These are phyloP conservation scores for Boletus semigastroideus DNA, from an alignment of 1,284 basidiomycete genomes.

Conservation along the genomic window DNA sequence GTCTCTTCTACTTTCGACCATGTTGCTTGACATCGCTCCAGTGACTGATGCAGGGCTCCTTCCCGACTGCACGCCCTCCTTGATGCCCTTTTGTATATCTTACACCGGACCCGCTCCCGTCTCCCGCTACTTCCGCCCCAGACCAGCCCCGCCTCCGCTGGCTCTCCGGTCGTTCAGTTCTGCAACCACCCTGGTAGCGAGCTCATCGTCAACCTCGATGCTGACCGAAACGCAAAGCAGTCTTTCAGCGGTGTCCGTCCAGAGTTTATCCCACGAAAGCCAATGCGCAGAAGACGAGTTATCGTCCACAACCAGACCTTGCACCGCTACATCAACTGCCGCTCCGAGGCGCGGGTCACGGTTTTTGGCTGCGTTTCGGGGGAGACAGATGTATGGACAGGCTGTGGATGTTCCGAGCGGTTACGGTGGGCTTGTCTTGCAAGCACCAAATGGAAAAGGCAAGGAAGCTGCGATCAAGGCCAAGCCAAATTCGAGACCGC, in stretches of 20 bases:
- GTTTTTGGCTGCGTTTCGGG: slow-evolving; percentile 67
- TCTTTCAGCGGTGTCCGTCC: slow-evolving; percentile 3
- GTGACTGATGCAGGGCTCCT: slow-evolving; percentile 17
- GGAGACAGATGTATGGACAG: slow-evolving; percentile 67
- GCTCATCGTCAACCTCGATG: slow-evolving; percentile 11
- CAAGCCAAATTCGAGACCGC: slow-evolving; percentile 11
- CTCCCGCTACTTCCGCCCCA: slow-evolving; percentile 66
- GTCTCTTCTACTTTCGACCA: slow-evolving; percentile 1
- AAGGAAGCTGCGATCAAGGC: slow-evolving; percentile 13
- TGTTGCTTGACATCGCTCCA: slow-evolving; percentile 26
- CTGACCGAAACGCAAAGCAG: slow-evolving; percentile 6
- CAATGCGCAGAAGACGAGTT: not conserved
- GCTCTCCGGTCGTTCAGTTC: slow-evolving; percentile 12
- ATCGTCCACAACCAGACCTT: not conserved
- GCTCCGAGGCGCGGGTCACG: slow-evolving; percentile 28
- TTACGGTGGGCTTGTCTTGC: slow-evolving; percentile 65
- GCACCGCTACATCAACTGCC: not conserved
- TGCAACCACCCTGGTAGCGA: slow-evolving; percentile 17
- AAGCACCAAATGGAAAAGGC: slow-evolving; percentile 27
- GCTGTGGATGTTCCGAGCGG: slow-evolving; percentile 60
- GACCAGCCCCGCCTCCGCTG: slow-evolving; percentile 38
- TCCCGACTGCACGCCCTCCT: slow-evolving; percentile 48
- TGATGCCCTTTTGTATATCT: slow-evolving; percentile 79
- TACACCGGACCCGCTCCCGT: slow-evolving; percentile 71
- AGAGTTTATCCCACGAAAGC: not conserved